phyloP scores from a whole-genome alignment of 2,329 filamentous ascomycete species.

The Neofusicoccum sp. region DNA sequence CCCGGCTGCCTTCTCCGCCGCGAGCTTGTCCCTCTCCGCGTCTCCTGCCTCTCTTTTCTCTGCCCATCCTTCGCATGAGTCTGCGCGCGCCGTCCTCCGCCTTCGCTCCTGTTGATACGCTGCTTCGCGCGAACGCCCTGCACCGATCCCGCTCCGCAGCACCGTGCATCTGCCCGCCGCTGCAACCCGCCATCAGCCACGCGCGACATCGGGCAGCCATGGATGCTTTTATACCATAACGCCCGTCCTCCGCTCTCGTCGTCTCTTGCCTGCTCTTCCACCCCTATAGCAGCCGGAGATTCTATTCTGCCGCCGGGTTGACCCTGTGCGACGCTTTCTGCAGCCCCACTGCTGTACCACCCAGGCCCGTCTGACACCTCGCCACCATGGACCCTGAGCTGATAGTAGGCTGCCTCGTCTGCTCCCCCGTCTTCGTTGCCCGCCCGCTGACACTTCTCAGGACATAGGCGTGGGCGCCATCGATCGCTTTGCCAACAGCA shows the following conservation, averaged over 20 bases:
- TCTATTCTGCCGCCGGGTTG: neutral
- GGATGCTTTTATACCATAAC: conserved; percentile 16
- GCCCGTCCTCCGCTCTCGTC: neutral
- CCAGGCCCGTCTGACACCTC: neutral
- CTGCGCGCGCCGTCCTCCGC: neutral
- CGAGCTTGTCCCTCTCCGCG: conserved; percentile 11
- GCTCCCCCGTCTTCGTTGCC: neutral
- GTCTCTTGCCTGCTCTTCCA: neutral
- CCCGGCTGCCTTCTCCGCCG: neutral
- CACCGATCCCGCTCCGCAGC: neutral
- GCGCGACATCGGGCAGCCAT: conserved; percentile 11
- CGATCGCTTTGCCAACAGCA: conserved; percentile 17
- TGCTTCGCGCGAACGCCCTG: neutral
- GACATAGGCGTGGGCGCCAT: conserved; percentile 20
- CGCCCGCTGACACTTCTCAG: neutral
- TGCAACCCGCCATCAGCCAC: neutral
- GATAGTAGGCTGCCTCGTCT: neutral
- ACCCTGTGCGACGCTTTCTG: neutral
- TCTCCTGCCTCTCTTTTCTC: conserved; percentile 5
- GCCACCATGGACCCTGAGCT: conserved; percentile 7
- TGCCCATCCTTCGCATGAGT: neutral
- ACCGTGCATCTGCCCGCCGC: neutral
- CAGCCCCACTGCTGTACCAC: neutral
- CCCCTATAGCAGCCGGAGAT: neutral
- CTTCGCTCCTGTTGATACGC: neutral